Conservation (phyloP, 345 rosid genomes). For the Eutrema yunnanense region DNA sequence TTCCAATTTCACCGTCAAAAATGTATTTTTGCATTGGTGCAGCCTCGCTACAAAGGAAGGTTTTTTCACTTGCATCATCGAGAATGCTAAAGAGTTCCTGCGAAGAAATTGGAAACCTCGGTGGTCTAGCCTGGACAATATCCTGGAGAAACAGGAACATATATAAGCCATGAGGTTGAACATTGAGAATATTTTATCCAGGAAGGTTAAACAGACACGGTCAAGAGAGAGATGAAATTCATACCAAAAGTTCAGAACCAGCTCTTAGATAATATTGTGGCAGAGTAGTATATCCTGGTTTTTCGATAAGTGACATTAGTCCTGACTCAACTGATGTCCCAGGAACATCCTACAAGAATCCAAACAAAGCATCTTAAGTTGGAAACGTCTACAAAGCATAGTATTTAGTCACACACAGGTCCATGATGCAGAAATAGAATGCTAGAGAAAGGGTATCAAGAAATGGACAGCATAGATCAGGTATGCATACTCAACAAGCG, state of each 20-base stretch:
- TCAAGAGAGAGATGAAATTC: constrained; percentile 14
- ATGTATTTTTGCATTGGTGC: constrained; percentile 75
- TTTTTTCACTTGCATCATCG: constrained; percentile 95
- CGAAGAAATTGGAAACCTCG: constrained; percentile 72
- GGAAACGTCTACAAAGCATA: not conserved
- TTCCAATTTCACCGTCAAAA: constrained; percentile 82
- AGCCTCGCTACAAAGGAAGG: constrained; percentile 68
- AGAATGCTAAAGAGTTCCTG: constrained; percentile 70
- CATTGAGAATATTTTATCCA: not conserved
- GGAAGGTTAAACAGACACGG: not conserved
- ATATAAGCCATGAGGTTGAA: constrained; percentile 10
- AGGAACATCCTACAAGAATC: constrained; percentile 50
- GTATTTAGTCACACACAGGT: not conserved
- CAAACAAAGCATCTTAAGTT: constrained; percentile 9
- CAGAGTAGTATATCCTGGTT: constrained; percentile 58
- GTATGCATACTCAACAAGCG: not conserved
- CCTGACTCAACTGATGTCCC: constrained; percentile 62
- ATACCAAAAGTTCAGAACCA: constrained; percentile 83
- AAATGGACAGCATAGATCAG: not conserved
- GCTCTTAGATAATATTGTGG: constrained; percentile 72
- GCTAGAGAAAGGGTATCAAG: not conserved
- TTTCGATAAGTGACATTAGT: constrained; percentile 54
- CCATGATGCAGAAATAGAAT: not conserved
- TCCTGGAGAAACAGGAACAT: constrained; percentile 49
- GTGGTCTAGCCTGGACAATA: constrained; percentile 60